Evolutionary conservation across 2,329 filamentous ascomycete species (phyloP).

Genomic region (Xylariaceae sp.): DNA sequence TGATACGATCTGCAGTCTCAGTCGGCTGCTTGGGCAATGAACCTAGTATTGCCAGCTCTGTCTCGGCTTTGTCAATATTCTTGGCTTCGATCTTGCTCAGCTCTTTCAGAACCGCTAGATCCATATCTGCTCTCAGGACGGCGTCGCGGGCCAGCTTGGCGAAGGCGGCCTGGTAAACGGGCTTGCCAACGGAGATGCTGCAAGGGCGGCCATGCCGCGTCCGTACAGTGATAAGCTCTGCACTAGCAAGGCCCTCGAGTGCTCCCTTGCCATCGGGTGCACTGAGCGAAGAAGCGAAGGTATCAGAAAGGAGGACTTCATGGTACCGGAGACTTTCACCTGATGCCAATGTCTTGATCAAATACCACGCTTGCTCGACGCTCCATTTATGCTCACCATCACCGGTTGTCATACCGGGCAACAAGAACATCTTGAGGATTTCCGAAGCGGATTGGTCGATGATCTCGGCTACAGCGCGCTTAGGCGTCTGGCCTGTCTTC

Average conservation of each 20-base stretch:
- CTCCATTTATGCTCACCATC: constrained; percentile 61
- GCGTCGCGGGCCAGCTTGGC: constrained; percentile 64
- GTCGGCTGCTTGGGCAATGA: constrained; percentile 65
- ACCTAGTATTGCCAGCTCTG: constrained; percentile 69
- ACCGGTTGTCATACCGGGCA: constrained; percentile 48
- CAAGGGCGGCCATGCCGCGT: constrained; percentile 72
- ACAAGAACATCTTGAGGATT: constrained; percentile 87
- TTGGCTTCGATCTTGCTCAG: constrained; percentile 67
- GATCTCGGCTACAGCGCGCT: constrained; percentile 79
- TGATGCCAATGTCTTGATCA: constrained; percentile 77
- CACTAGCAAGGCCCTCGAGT: constrained; percentile 74
- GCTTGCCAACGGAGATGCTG: constrained; percentile 73
- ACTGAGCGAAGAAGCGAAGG: constrained; percentile 60
- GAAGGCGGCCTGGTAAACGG: constrained; percentile 87
- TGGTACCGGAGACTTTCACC: constrained; percentile 75
- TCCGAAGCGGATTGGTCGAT: constrained; percentile 85
- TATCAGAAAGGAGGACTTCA: constrained; percentile 71
- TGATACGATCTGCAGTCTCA: constrained; percentile 61
- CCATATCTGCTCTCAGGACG: constrained; percentile 69
- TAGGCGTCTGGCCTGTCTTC: constrained; percentile 78
- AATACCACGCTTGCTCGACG: constrained; percentile 81
- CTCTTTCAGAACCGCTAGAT: constrained; percentile 65
- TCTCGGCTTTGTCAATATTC: constrained; percentile 73
- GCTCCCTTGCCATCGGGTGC: constrained; percentile 65
- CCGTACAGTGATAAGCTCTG: constrained; percentile 75